Evolutionary conservation across 2,329 filamentous ascomycete species (phyloP).

Genomic region (Juglanconis sp.): DNA sequence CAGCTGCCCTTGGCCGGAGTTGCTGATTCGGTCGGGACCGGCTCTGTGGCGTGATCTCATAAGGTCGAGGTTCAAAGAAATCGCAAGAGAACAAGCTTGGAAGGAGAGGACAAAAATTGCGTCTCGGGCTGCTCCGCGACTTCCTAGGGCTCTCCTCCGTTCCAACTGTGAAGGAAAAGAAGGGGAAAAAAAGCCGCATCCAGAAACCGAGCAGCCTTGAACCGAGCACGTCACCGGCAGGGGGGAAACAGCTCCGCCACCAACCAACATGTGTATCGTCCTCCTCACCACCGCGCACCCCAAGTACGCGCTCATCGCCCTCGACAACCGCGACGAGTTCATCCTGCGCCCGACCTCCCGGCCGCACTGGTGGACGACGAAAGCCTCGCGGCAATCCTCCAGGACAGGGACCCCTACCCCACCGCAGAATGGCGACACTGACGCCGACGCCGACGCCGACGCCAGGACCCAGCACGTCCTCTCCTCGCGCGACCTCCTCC

Average conservation of each 20-base stretch:
- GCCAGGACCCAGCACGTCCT: slow-evolving; percentile 40
- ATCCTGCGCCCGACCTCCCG: slow-evolving; percentile 61
- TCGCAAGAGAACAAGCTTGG: neutral
- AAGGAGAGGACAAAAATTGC: neutral
- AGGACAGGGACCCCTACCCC: slow-evolving; percentile 14
- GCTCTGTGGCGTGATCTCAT: neutral
- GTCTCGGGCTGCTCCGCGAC: neutral
- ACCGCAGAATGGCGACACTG: slow-evolving; percentile 10
- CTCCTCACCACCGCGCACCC: slow-evolving; percentile 74
- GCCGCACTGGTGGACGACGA: slow-evolving; percentile 60
- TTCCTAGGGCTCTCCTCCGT: neutral
- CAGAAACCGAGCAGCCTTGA: neutral
- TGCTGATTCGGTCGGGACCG: neutral
- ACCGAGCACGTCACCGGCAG: neutral
- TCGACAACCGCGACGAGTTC: slow-evolving; percentile 77
- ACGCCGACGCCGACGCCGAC: neutral
- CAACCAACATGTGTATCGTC: slow-evolving; percentile 67
- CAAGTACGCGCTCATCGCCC: slow-evolving; percentile 68
- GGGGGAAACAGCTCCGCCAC: neutral
- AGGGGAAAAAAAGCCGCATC: neutral
- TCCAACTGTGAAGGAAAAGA: neutral
- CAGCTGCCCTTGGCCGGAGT: neutral
- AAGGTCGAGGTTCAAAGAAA: neutral
- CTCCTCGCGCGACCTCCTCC: slow-evolving; percentile 60
- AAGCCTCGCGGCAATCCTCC: slow-evolving; percentile 23